Evolutionary conservation across 495 filamentous ascomycete species (phyloP), one percentile per base, ranked within the genome.

Genomic region (Niebla homalea): DNA sequence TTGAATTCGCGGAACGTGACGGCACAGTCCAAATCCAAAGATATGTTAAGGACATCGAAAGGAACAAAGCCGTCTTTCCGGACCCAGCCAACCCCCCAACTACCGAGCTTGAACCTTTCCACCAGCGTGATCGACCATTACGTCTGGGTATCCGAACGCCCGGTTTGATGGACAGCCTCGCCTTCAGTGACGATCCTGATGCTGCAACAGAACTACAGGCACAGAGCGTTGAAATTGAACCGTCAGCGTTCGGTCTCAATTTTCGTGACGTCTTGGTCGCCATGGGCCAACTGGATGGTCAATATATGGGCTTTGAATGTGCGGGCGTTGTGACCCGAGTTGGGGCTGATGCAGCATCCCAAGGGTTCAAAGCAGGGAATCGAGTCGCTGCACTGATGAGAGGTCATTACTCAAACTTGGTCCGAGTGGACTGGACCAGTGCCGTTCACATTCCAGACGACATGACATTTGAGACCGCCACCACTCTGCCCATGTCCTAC

Each of bases 301-400:
- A 19, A 29, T 63, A 60, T 36, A 58, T 76, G 2, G 79, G 80
- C 4, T 58, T 69, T 44, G 79, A 81, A 57, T 71, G 70, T 46
- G 68, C 70, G 16, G 80, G 79, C 40, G 43, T 79, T 14, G 64
- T 83, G 18, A 70, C 64, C 8, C 62, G 67, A 3, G 51, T 80
- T n/a, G 79, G 79, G 8, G 57, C 58, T 29, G 60, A 62, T 35
- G 70, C 77, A 21, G 64, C 57, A n/a, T 21, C 26, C 8, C n/a
- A 19, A 23, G 58, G 65, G 16, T 57, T 80, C 43, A 62, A 70
- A 38, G 60, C 70, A 20, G 78, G 77, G 20, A 73, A 80, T 53
- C 70, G 73, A 14, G 74, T 84, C 26, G 67, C 70, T 16, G 60
- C 59, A 0, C 60, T 70, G 29, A 62, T 64, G 0, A 50, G 62